These are phyloP conservation scores for Nothophoma quercina DNA, from an alignment of 2,329 filamentous ascomycete genomes.

Conservation along the genomic window DNA sequence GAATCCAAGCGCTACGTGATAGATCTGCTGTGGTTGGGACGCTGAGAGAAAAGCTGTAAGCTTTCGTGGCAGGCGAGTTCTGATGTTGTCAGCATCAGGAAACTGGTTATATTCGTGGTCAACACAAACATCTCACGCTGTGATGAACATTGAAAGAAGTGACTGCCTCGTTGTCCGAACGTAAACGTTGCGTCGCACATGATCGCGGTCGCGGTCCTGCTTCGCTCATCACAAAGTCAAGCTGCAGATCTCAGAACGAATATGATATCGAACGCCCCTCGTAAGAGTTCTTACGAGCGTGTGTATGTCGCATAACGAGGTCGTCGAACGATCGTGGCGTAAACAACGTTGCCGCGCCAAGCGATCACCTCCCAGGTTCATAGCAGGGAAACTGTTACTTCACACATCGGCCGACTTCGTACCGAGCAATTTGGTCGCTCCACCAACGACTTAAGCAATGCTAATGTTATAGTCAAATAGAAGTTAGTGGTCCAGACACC, in stretches of 20 bases:
- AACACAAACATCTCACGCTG: constrained; percentile 35
- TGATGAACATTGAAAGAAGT: constrained; percentile 45
- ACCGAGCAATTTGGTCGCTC: constrained; percentile 14
- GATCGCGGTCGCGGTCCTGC: background rate
- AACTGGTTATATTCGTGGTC: background rate
- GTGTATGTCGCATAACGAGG: background rate
- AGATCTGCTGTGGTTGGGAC: constrained; percentile 30
- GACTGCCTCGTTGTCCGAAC: constrained; percentile 46
- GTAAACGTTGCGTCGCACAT: constrained; percentile 46
- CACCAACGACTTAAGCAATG: constrained; percentile 6
- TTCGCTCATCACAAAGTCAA: background rate
- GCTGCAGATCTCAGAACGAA: no score
- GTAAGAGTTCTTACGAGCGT: background rate
- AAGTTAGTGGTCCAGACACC: background rate
- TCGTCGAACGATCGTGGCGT: constrained; percentile 14
- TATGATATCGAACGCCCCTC: background rate
- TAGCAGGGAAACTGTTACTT: constrained; percentile 37
- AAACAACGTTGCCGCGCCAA: constrained; percentile 30
- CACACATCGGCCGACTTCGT: constrained; percentile 4
- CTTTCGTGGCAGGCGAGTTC: constrained; percentile 39
- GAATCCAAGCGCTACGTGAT: constrained; percentile 45
- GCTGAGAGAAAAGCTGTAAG: constrained; percentile 35
- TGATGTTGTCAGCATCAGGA: constrained; percentile 12
- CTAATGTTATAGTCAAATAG: background rate
- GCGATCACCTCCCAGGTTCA: constrained; percentile 39